phyloP scores from a whole-genome alignment of 1,284 basidiomycete genomes.

The Cutaneotrichosporon dermatis region DNA sequence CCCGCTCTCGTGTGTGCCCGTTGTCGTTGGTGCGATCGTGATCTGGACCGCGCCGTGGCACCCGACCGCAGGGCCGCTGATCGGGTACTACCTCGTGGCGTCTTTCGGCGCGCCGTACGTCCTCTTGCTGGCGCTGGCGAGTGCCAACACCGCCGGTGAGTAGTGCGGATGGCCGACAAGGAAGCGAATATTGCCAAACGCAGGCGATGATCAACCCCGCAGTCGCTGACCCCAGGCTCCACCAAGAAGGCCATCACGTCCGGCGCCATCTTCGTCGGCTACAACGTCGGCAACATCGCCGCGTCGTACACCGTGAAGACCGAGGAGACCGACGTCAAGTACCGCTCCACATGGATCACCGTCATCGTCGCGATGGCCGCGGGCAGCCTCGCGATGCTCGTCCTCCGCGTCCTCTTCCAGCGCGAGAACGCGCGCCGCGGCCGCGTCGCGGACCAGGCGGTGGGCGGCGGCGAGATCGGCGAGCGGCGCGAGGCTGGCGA shows the following conservation, averaged over 20 bases:
- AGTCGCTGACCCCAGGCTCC: constrained; percentile 24
- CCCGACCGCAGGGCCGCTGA: constrained; percentile 50
- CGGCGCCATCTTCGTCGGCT: constrained; percentile 50
- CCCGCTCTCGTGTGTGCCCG: constrained; percentile 51
- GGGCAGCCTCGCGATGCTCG: constrained; percentile 33
- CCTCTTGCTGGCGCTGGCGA: constrained; percentile 49
- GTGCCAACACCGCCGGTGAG: constrained; percentile 49
- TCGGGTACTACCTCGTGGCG: constrained; percentile 51
- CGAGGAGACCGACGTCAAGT: constrained; percentile 45
- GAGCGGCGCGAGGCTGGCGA: constrained; percentile 17
- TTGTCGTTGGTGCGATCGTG: constrained; percentile 50
- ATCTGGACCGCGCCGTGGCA: constrained; percentile 51
- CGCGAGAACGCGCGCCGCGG: constrained; percentile 44
- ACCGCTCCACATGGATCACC: constrained; percentile 52
- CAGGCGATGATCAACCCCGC: neutral
- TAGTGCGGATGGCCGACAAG: neutral
- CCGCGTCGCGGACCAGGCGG: neutral
- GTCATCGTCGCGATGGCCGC: constrained; percentile 48
- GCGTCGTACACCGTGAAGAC: constrained; percentile 45
- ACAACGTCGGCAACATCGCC: constrained; percentile 47
- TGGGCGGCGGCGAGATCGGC: constrained; percentile 7
- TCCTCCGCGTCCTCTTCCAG: constrained; percentile 38
- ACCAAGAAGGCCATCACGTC: constrained; percentile 52
- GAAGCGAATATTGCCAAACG: too few relatives aligned
- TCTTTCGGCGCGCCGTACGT: constrained; percentile 54